Evolutionary conservation across 768 basidiomycete species (phyloP), one percentile per base, ranked within the genome.

Genomic region (Leccinum longicurvipes): DNA sequence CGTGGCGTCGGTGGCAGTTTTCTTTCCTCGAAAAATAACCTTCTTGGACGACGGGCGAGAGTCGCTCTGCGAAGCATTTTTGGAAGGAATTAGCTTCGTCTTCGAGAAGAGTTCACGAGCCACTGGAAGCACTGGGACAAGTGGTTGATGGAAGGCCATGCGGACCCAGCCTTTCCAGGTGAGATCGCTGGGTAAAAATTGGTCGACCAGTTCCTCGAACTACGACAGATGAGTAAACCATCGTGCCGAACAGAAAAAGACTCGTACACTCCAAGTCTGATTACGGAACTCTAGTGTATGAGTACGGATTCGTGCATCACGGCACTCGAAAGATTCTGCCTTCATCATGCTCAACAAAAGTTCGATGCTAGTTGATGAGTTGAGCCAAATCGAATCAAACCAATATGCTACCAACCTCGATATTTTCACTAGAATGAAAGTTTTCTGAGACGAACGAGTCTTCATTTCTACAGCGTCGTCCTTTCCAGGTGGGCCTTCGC

Each of bases 101-200:
- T 91, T 91, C 19, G 86, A 80, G 51, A 91, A 79, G 23, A 91
- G 74, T 68, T 91, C 88, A 48, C 86, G 83, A 15, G 89, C 89
- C 6, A 90, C 87, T 6, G 88, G 88, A 15, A 90, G 75, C 4
- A 91, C 87, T 24, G 88, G 88, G 3, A 91, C 76, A 12, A 91
- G 74, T 23, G 87, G 87, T 63, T 91, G 89, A 54, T 89, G 84
- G 72, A 90, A 87, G 14, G 85, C 89, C 79, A 91, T 88, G 63
- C 86, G 88, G 31, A 90, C 79, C 89, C 89, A 91, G 15, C 87
- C 88, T 67, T 80, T 82, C 88, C 88, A 90, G 47, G 81, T 85
- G 70, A 82, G 84, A 62, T 88, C 82, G 3, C 86, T 86, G 4
- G 89, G 89, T 55, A 90, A 83, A 65, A 90, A 91, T 61, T 90